Evolutionary conservation across 179 eudicot species (phyloP), one percentile per base, ranked within the genome.

Genomic region (Kewa caespitosa): DNA sequence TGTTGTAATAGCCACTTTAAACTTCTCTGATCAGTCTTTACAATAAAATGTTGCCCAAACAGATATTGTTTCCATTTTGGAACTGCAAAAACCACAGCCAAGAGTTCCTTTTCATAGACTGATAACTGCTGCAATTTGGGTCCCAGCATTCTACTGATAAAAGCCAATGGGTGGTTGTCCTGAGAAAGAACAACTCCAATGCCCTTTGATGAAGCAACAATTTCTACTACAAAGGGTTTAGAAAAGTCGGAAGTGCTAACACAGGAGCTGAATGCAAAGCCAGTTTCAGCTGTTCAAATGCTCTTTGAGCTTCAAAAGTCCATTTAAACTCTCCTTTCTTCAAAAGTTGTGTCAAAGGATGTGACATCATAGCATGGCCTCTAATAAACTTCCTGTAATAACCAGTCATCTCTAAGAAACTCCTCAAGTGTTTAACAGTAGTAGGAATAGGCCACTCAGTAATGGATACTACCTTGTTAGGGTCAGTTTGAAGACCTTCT

Each of bases 21-120:
- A 18, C 67, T 63, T 63, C 22, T 63, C 15, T 31, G 67, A 34
- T 34, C 38, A 63, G 39, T 63, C 22, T 15, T 31, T 31, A 63
- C 33, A 20, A 63, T 10, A 63, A 63, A 63, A 34, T 22, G 37
- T 34, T 31, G 37, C 1, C 22, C 67, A 63, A 63, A 6, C 36
- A 61, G 28, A 25, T 61, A 27, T 61, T 61, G 36, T 13, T 31
- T 13, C 65, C 65, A 61, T 25, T 25, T 63, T 63, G 31, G 39
- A 31, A 31, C 67, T 6, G 67, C 72, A 68, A 42, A 23, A 9
- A 69, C 73, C 13, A 69, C 22, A 4, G 59, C 73, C 30, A 69
- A 32, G 20, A 42, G 31, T 25, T 69, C 57, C 25, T 69, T 69
- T 36, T 69, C 43, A 65, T 34, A 65, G 1, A 65, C 28, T 1